Percentiles rank a stretch among this genome's conserved stretches.
Conservation (phyloP, 2,329 filamentous ascomycete species). For the Thermoascus crustaceus region DNA sequence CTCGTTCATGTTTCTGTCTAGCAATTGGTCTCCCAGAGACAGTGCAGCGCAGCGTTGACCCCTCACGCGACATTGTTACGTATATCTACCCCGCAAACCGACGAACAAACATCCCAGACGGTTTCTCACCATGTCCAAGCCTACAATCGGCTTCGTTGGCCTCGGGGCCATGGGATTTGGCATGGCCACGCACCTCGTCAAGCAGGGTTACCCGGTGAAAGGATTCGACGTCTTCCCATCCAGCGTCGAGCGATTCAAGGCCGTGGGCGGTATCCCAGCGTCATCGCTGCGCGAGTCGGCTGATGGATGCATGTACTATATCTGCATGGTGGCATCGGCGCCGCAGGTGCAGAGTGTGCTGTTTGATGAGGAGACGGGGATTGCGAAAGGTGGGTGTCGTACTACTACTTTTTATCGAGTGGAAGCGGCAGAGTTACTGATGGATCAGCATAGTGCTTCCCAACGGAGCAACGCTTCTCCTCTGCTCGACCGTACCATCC, state of each 20-base stretch:
- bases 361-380: conserved; percentile 51
- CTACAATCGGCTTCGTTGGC: conserved; percentile 59
- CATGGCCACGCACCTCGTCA: conserved; percentile 67
- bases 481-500: conserved; percentile 64
- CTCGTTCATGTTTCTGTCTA: no score
- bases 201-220: conserved; percentile 57
- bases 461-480: conserved; percentile 51
- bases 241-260: conserved; percentile 56
- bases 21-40: no score
- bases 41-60: no score
- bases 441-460: conserved; percentile 39
- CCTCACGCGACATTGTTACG: no score
- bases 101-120: no score
- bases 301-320: conserved; percentile 50
- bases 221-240: conserved; percentile 65
- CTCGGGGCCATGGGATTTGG: conserved; percentile 76
- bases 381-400: conserved; percentile 20
- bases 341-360: conserved; percentile 60
- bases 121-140: conserved; percentile 37
- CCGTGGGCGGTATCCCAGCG: conserved; percentile 53
- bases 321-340: conserved; percentile 70
- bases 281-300: conserved; percentile 56
- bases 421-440: conserved; percentile 10
- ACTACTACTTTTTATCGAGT: neutral
- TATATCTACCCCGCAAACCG: no score